Conservation (phyloP, 1,139 yeast genomes). For the Lodderomyces orthopsilosis region DNA sequence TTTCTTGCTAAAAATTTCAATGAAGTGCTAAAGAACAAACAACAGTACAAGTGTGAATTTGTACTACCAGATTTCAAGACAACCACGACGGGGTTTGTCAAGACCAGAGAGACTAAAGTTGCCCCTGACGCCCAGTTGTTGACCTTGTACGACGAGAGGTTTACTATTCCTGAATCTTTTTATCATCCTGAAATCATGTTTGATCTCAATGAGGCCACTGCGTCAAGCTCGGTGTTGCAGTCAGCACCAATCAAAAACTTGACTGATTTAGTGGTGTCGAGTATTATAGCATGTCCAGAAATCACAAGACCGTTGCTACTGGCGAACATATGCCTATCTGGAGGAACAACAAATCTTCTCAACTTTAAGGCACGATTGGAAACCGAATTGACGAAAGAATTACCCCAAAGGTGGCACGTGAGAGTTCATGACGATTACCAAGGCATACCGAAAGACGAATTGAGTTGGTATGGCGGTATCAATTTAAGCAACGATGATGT, state of each 20-base stretch:
- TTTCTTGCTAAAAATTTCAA: slow-evolving; percentile 70
- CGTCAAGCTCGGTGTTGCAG: slow-evolving; percentile 32
- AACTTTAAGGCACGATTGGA: slow-evolving; percentile 64
- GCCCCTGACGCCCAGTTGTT: slow-evolving; percentile 59
- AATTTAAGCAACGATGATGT: slow-evolving; percentile 51
- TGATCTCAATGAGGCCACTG: slow-evolving; percentile 30
- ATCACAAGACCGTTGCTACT: slow-evolving; percentile 72
- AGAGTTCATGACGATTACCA: slow-evolving; percentile 33
- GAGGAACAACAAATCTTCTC: slow-evolving; percentile 75
- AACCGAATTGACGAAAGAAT: slow-evolving; percentile 59
- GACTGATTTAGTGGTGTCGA: slow-evolving; percentile 72
- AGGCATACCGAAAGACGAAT: slow-evolving; percentile 23
- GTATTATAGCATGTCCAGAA: slow-evolving; percentile 70
- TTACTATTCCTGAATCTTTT: slow-evolving; percentile 80
- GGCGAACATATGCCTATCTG: slow-evolving; percentile 76
- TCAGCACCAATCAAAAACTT: slow-evolving; percentile 66
- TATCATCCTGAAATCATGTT: slow-evolving; percentile 77
- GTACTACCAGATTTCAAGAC: slow-evolving; percentile 86
- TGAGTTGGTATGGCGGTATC: slow-evolving; percentile 44
- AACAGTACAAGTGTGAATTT: slow-evolving; percentile 51
- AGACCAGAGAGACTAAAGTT: slow-evolving; percentile 14
- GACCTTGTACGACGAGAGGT: slow-evolving; percentile 75
- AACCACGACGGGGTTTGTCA: slow-evolving; percentile 65
- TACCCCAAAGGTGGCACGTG: slow-evolving; percentile 67
- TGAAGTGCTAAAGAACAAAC: slow-evolving; percentile 44